A percentile compares a stretch with the other conserved stretches of the same genome.
These are phyloP conservation scores for Blastocystis hominis DNA, from an alignment of 352 stramenopile species.

Conservation along the genomic window DNA sequence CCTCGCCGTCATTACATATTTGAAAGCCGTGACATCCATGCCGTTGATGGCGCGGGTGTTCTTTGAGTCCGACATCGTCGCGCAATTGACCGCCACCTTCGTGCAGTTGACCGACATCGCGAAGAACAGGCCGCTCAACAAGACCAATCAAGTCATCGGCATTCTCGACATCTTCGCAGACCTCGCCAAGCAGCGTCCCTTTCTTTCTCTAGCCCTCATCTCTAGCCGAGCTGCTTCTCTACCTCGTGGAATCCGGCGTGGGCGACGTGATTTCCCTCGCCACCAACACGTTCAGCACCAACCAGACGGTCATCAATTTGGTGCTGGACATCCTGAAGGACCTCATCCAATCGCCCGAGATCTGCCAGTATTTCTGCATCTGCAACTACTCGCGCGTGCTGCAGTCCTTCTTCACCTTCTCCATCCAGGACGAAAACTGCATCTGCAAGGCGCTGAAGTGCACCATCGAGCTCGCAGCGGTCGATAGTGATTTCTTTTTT, in stretches of 20 bases:
- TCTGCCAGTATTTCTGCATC: neutral
- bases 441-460: neutral
- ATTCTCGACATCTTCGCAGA: neutral
- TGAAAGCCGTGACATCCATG: neutral
- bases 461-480: neutral
- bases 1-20: neutral
- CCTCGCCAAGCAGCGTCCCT: neutral
- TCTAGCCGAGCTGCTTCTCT: neutral
- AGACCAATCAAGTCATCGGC: neutral
- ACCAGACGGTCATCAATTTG: neutral
- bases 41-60: neutral
- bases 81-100: neutral
- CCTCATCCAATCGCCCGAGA: neutral
- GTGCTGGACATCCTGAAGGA: neutral
- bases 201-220: neutral
- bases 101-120: neutral
- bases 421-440: neutral
- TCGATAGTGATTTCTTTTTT: neutral
- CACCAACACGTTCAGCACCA: constrained; percentile 9
- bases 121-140: neutral
- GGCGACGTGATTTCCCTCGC: neutral
- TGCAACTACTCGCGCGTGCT: neutral
- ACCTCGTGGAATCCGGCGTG: neutral
- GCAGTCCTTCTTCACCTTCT: constrained; percentile 2
- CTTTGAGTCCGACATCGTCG: neutral